Base-by-base conservation (phyloP, 805 yeast genomes). In the Cyberlindnera maclurae region DNA sequence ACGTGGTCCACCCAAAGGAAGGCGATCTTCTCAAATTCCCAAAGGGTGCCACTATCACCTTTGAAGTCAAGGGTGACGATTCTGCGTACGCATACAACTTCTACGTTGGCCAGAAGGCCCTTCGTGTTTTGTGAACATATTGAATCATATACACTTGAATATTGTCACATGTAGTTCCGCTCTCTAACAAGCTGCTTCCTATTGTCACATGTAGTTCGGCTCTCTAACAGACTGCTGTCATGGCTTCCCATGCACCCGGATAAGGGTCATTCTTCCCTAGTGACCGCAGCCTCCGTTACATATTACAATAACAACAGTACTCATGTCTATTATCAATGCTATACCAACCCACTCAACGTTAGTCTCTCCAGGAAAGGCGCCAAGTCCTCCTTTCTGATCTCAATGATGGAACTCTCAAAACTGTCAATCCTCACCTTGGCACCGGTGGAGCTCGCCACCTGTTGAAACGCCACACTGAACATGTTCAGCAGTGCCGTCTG, bases 401-500 rank as follows among this genome's bases (percentile, higher is more conserved):
- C 97, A 32, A 93, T 87, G 16, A 93, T 85, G 3, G 97, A 79
- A 46, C 95, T 84, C 57, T 93, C 97, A 62, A 93, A 93, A 54
- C 95, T 87, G 58, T 93, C 97, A 45, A 93, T 83, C 52, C 90
- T 73, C 15, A 88, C 88, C 50, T 83, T 79, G 3, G 97, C 96
- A 31, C 88, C 90, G 5, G 95, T 83, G 15, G 75, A 75, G 33
- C 70, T 71, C 1, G 97, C 93, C 20, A 89, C 85, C 47, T 81
- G 82, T 58, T 87, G 96, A 59, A 93, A 93, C 27, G 95, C 95
- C 41, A 82, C 75, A 33, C 96, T 89, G 55, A 93, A 93, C 7
- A 86, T 80, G 56, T 93, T 90, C 36, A 81, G 63, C 27, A 79
- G 60, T 1, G 79, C 71, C 26, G 69, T 68, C 18, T 63, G 63